Evolutionary conservation across 441 rosid genomes (phyloP).

Genomic region (Gossypium aridum): DNA sequence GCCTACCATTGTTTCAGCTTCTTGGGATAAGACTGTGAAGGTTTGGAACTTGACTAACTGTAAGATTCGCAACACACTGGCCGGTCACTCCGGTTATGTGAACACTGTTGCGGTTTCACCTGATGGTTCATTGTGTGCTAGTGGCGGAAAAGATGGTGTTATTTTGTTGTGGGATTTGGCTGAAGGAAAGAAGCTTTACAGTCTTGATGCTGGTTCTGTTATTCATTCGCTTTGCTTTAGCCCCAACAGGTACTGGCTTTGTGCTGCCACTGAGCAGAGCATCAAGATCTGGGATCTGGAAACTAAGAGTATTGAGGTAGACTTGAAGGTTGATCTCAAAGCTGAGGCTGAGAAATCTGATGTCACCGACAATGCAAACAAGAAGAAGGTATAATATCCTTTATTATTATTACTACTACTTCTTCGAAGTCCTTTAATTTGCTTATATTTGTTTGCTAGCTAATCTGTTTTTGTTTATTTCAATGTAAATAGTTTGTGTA

Average conservation of each 20-base stretch:
- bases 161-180: slow-evolving; percentile 92
- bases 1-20: slow-evolving; percentile 80
- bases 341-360: slow-evolving; percentile 81
- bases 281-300: slow-evolving; percentile 98
- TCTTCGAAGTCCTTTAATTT: neutral
- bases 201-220: slow-evolving; percentile 67
- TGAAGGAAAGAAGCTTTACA: slow-evolving; percentile 89
- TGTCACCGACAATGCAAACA: slow-evolving; percentile 38
- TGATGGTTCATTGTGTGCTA: slow-evolving; percentile 90
- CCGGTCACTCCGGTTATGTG: slow-evolving; percentile 81
- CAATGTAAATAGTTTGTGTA: neutral
- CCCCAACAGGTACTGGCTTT: slow-evolving; percentile 96
- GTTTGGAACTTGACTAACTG: slow-evolving; percentile 94
- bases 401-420: too few species aligned
- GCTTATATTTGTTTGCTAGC: neutral
- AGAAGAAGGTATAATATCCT: slow-evolving; percentile 33
- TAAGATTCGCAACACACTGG: slow-evolving; percentile 63
- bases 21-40: slow-evolving; percentile 84
- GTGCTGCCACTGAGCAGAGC: slow-evolving; percentile 85
- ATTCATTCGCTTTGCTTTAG: slow-evolving; percentile 83
- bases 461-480: neutral
- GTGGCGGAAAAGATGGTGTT: slow-evolving; percentile 93
- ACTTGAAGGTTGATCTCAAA: slow-evolving; percentile 90
- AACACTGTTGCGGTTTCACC: slow-evolving; percentile 96
- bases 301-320: slow-evolving; percentile 89